Percentiles rank a stretch among this genome's conserved stretches.
Conservation (phyloP, 768 basidiomycete species). For the Suillus subaureus region DNA sequence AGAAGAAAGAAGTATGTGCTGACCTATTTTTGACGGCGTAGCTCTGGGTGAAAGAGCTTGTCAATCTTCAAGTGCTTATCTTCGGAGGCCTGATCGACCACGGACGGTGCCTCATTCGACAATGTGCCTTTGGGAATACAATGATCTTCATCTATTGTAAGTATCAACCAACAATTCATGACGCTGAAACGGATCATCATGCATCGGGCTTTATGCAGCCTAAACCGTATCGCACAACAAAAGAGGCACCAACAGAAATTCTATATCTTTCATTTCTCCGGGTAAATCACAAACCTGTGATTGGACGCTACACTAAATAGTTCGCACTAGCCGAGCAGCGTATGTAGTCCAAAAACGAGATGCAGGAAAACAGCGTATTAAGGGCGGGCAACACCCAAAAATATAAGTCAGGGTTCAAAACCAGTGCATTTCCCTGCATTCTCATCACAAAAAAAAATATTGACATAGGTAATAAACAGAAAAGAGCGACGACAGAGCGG, state of each 20-base stretch:
- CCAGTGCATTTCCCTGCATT: not conserved
- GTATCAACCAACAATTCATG: not conserved
- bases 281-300: not conserved
- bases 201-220: not conserved
- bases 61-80: not conserved
- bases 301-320: not conserved
- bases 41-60: not conserved
- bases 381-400: not conserved
- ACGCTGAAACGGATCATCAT: not conserved
- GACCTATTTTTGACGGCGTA: not conserved
- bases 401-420: not conserved
- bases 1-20: not conserved
- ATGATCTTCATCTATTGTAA: not conserved
- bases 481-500: not conserved
- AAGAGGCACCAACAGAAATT: not conserved
- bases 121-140: not conserved
- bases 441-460: not conserved
- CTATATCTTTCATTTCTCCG: not conserved
- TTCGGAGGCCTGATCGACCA: not conserved
- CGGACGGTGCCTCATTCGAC: not conserved
- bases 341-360: not conserved
- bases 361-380: not conserved
- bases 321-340: not conserved
- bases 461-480: slow-evolving; percentile 2
- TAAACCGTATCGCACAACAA: not conserved